A percentile compares a stretch with the other conserved stretches of the same genome.
phyloP scores from a whole-genome alignment of 371 early-diverging fungal genomes.

The Mortierella polycephala region DNA sequence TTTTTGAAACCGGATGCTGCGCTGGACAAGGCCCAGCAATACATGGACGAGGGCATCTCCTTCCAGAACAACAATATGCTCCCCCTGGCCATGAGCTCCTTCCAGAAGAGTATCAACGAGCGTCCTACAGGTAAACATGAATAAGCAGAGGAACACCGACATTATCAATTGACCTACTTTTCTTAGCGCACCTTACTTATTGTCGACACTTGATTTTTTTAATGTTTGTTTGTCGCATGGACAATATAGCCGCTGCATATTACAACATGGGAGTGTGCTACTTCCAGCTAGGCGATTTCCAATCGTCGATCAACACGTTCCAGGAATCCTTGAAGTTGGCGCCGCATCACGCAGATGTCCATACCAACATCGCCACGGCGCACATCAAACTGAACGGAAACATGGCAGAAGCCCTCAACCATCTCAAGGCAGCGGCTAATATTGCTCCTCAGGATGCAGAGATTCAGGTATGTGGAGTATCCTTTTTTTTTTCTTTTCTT shows the following conservation, averaged over 20 bases:
- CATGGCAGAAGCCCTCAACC: slow-evolving; percentile 65
- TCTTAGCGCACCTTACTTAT: not conserved
- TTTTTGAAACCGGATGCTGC: slow-evolving; percentile 30
- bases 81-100: slow-evolving; percentile 50
- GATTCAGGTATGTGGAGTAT: slow-evolving; percentile 58
- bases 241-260: slow-evolving; percentile 65
- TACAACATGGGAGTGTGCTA: slow-evolving; percentile 87
- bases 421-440: slow-evolving; percentile 76
- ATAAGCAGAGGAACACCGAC: not conserved
- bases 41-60: slow-evolving; percentile 48
- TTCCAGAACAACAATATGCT: slow-evolving; percentile 47
- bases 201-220: not conserved
- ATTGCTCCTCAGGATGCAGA: slow-evolving; percentile 79
- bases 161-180: not conserved
- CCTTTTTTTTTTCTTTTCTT: not conserved
- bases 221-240: too few relatives aligned
- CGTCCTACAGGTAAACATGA: slow-evolving; percentile 35
- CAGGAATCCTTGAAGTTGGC: slow-evolving; percentile 71
- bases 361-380: slow-evolving; percentile 86
- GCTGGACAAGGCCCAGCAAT: slow-evolving; percentile 40
- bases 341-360: slow-evolving; percentile 80
- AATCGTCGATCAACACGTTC: slow-evolving; percentile 76
- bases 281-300: slow-evolving; percentile 72
- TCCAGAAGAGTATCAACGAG: slow-evolving; percentile 52
- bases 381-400: slow-evolving; percentile 74